Conservation (phyloP, 176 grass and related monocot genomes). For the Ampelocalamus luodianensis region DNA sequence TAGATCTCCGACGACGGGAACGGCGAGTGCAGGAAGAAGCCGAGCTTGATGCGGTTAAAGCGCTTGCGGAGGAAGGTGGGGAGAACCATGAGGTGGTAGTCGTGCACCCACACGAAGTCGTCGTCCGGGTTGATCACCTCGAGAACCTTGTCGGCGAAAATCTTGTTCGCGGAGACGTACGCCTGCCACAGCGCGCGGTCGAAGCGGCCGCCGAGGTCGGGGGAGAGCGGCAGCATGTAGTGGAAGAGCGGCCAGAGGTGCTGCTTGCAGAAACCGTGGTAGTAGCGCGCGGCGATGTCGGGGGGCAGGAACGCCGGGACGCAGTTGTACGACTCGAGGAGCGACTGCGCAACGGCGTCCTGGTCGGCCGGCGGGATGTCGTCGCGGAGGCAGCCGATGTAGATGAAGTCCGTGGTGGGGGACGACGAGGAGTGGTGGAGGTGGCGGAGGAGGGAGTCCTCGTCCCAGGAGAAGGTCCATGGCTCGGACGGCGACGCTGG, state of each 20-base stretch:
- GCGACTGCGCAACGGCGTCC: slow-evolving; percentile 78
- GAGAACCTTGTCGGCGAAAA: slow-evolving; percentile 90
- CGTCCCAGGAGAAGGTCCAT: slow-evolving; percentile 86
- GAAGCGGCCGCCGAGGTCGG: slow-evolving; percentile 87
- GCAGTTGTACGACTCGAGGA: slow-evolving; percentile 84
- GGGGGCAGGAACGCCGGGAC: slow-evolving; percentile 76
- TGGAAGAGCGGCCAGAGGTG: slow-evolving; percentile 98
- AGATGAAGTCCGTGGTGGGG: slow-evolving; percentile 76
- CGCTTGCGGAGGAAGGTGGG: slow-evolving; percentile 91
- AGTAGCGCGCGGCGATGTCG: slow-evolving; percentile 72
- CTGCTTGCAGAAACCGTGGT: slow-evolving; percentile 99
- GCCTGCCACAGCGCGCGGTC: slow-evolving; percentile 87
- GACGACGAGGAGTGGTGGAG: slow-evolving; percentile 64
- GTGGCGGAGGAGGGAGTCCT: slow-evolving; percentile 90
- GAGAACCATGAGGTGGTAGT: slow-evolving; percentile 97
- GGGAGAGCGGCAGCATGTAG: slow-evolving; percentile 95
- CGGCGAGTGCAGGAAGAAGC: slow-evolving; percentile 89
- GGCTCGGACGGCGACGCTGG: slow-evolving; percentile 45
- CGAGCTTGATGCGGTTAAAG: slow-evolving; percentile 89
- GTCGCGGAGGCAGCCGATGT: slow-evolving; percentile 89
- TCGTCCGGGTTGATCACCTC: slow-evolving; percentile 97
- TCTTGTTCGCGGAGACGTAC: slow-evolving; percentile 94
- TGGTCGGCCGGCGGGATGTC: slow-evolving; percentile 69
- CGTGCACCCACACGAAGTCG: slow-evolving; percentile 97
- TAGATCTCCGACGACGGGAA: slow-evolving; percentile 96